Evolutionary conservation across 164 flowering plant species (phyloP).

Genomic region (Macadamia tetraphylla): DNA sequence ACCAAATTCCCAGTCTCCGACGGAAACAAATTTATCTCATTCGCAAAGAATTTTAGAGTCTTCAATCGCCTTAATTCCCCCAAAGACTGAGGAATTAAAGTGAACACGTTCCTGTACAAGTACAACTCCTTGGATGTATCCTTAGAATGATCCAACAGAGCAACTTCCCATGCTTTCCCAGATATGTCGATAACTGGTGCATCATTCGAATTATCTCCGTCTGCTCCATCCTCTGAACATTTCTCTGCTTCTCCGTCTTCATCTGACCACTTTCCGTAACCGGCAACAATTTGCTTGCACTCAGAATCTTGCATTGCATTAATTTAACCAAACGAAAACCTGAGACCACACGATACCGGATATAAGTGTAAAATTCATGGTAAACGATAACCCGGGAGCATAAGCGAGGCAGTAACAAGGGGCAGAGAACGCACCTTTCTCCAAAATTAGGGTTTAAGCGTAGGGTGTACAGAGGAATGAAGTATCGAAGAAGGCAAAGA

Average conservation of each 20-base stretch:
- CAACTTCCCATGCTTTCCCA: constrained; percentile 48
- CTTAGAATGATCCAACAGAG: constrained; percentile 18
- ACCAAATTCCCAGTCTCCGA: constrained; percentile 50
- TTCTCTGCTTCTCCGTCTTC: constrained; percentile 6
- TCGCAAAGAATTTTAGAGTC: constrained; percentile 77
- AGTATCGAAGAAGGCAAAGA: neutral
- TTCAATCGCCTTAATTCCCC: constrained; percentile 42
- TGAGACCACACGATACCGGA: neutral
- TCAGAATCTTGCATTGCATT: constrained; percentile 3
- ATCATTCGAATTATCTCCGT: constrained; percentile 15
- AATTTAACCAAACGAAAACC: neutral
- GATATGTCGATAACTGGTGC: constrained; percentile 58
- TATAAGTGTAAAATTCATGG: neutral
- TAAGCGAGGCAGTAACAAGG: neutral
- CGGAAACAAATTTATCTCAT: constrained; percentile 75
- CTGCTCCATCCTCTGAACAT: neutral
- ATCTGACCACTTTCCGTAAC: neutral
- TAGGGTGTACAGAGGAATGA: neutral
- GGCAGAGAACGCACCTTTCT: neutral
- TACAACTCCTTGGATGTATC: constrained; percentile 37
- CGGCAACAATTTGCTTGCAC: neutral
- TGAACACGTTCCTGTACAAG: constrained; percentile 62
- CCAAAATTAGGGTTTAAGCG: neutral
- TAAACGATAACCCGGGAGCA: neutral
- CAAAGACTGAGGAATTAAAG: constrained; percentile 66